phyloP scores from a whole-genome alignment of 1,139 yeast species.

The Blastobotrys petasosporus region DNA sequence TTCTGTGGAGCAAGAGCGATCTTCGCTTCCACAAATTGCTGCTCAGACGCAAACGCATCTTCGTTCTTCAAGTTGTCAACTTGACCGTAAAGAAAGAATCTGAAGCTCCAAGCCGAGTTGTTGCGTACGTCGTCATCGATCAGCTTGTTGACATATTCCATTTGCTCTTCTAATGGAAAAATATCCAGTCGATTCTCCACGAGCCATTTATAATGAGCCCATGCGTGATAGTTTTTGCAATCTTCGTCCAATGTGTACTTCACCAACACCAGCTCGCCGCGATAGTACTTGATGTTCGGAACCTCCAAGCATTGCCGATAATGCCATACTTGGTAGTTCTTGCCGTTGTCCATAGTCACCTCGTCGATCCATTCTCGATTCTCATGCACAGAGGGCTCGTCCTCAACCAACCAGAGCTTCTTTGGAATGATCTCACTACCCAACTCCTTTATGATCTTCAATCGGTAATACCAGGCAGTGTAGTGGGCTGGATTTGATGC shows the following conservation, averaged over 20 bases:
- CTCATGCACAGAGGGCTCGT: constrained; percentile 23
- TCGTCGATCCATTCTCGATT: constrained; percentile 64
- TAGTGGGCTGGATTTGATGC: constrained; percentile 81
- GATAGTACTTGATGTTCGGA: constrained; percentile 26
- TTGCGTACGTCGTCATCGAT: constrained; percentile 66
- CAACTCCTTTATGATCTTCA: constrained; percentile 42
- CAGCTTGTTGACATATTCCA: constrained; percentile 46
- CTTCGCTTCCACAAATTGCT: constrained; percentile 41
- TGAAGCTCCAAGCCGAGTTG: constrained; percentile 92
- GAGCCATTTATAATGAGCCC: constrained; percentile 88
- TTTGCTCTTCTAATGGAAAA: constrained; percentile 38
- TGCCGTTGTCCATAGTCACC: constrained; percentile 68
- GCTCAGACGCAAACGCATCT: constrained; percentile 36
- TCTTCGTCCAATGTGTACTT: constrained; percentile 69
- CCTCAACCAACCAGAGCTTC: constrained; percentile 35
- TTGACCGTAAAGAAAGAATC: constrained; percentile 49
- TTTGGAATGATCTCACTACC: constrained; percentile 33
- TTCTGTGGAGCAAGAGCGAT: constrained; percentile 70
- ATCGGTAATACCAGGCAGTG: constrained; percentile 80
- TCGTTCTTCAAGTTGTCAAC: constrained; percentile 15
- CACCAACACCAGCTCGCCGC: constrained; percentile 58
- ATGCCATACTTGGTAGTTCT: constrained; percentile 96
- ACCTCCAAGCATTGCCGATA: constrained; percentile 51
- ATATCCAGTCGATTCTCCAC: constrained; percentile 42
- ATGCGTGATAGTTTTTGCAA: constrained; percentile 88